Conservation (phyloP, 164 flowering plant genomes). For the Santalum album region DNA sequence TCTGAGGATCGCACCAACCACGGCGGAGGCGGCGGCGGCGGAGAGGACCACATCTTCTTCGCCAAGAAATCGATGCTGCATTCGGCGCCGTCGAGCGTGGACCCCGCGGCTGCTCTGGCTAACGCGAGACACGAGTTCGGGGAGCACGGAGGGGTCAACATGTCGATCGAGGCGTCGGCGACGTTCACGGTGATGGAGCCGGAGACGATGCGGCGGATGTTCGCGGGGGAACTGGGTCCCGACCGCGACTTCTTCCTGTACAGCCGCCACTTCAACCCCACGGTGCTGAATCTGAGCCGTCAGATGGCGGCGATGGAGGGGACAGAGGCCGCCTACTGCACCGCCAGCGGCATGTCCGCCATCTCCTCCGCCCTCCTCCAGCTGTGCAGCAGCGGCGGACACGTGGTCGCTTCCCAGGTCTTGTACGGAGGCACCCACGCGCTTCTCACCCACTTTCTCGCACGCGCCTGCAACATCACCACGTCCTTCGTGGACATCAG, state of each 20-base stretch:
- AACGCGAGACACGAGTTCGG: constrained; percentile 80
- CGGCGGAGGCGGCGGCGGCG: constrained; percentile 18
- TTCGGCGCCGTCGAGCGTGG: constrained; percentile 17
- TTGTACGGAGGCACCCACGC: constrained; percentile 96
- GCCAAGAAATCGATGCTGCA: constrained; percentile 27
- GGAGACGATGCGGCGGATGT: constrained; percentile 80
- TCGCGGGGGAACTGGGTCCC: constrained; percentile 88
- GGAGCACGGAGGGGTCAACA: constrained; percentile 96
- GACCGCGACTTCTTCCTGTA: constrained; percentile 90
- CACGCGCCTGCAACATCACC: constrained; percentile 58
- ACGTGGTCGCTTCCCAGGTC: constrained; percentile 66
- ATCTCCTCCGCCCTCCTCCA: constrained; percentile 75
- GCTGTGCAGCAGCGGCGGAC: constrained; percentile 66
- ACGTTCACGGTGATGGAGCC: constrained; percentile 99
- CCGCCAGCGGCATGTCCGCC: constrained; percentile 91
- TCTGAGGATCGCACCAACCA: too few relatives aligned
- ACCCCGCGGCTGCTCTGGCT: constrained; percentile 73
- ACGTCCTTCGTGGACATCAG: constrained; percentile 68
- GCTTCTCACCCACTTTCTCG: constrained; percentile 64
- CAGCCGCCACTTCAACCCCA: constrained; percentile 97
- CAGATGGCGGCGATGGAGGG: constrained; percentile 94
- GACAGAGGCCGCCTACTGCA: constrained; percentile 96
- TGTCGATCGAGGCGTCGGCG: constrained; percentile 98
- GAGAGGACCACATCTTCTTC: constrained; percentile 12
- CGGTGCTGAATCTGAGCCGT: constrained; percentile 78